phyloP scores from a whole-genome alignment of 177 flowering plant species.

The Vitis hybrid region DNA sequence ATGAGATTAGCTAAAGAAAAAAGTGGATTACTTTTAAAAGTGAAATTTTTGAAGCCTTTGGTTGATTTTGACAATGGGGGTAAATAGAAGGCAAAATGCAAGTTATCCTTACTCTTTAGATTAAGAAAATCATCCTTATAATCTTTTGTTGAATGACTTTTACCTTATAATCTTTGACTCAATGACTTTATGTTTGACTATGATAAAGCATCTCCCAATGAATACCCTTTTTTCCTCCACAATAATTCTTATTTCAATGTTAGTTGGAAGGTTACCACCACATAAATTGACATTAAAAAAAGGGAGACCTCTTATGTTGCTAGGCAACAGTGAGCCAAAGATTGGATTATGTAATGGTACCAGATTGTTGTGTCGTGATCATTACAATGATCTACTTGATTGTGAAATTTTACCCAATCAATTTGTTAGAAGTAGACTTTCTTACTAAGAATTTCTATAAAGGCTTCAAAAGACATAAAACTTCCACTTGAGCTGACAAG shows the following conservation, averaged over 20 bases:
- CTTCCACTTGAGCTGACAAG: slow-evolving; percentile 2
- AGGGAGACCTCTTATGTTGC: slow-evolving; percentile 10
- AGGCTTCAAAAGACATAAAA: background rate
- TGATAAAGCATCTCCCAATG: slow-evolving; percentile 24
- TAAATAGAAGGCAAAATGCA: background rate
- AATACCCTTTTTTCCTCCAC: slow-evolving; percentile 22
- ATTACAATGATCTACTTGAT: background rate
- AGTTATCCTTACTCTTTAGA: background rate
- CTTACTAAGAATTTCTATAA: background rate
- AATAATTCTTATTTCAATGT: slow-evolving; percentile 3
- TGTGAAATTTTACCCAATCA: slow-evolving; percentile 1
- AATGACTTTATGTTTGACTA: slow-evolving; percentile 30
- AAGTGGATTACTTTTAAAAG: no score
- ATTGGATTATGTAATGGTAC: slow-evolving; percentile 10
- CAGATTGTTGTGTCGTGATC: background rate
- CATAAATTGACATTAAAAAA: slow-evolving; percentile 5
- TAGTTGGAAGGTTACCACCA: background rate
- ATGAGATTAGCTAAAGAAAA: no score
- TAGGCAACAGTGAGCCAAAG: slow-evolving; percentile 12
- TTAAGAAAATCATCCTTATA: background rate
- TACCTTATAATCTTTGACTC: background rate
- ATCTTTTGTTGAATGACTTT: background rate
- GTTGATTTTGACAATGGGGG: no score
- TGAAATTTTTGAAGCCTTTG: no score
- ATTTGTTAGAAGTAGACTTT: background rate